phyloP scores from a whole-genome alignment of 2,329 filamentous ascomycete genomes.

The Monilinia polystroma region DNA sequence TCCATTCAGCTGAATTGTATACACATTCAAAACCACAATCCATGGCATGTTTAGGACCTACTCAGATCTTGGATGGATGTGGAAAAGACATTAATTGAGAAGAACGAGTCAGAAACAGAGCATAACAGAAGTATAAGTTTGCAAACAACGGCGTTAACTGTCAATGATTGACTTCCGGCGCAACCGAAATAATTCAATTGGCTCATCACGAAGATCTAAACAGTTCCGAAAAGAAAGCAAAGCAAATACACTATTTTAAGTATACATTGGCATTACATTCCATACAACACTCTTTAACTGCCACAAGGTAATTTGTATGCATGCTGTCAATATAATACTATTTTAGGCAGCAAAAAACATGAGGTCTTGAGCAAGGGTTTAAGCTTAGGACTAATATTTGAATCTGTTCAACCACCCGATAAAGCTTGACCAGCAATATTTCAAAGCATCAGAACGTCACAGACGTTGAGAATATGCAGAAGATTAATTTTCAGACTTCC shows the following conservation, averaged over 20 bases:
- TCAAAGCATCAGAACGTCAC: background rate
- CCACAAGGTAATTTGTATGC: background rate
- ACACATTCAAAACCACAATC: background rate
- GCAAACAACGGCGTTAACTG: background rate
- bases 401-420: background rate
- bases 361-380: background rate
- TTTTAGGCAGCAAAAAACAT: background rate
- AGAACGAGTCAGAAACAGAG: background rate
- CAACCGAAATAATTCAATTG: background rate
- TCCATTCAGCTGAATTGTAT: background rate
- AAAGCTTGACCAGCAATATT: too few relatives aligned
- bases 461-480: background rate
- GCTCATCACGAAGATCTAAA: background rate
- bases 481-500: background rate
- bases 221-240: background rate
- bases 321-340: background rate
- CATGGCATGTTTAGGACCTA: background rate
- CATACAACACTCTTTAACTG: background rate
- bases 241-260: background rate
- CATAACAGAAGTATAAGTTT: background rate
- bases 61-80: background rate
- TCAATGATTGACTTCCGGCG: background rate
- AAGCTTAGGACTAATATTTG: background rate
- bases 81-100: background rate
- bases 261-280: background rate